Evolutionary conservation across 2,329 filamentous ascomycete genomes (phyloP).

Genomic region (Zymoseptoria pseudotritici): DNA sequence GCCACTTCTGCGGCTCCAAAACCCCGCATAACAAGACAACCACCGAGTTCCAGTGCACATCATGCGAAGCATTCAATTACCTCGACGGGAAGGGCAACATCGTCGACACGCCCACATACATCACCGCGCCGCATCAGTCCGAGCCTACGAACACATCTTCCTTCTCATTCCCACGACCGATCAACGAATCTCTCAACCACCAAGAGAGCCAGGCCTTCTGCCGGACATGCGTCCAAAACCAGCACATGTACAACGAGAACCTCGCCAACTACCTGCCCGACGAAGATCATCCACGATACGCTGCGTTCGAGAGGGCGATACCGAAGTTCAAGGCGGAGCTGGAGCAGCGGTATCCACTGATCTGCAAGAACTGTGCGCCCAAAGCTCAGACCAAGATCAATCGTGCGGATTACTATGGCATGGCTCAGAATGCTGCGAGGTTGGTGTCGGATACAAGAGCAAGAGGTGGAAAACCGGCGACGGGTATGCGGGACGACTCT

Average conservation of each 20-base stretch:
- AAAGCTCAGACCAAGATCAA: constrained; percentile 49
- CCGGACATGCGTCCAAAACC: constrained; percentile 76
- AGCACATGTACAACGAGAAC: constrained; percentile 67
- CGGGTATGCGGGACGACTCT: constrained; percentile 41
- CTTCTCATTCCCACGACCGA: constrained; percentile 22
- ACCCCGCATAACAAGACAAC: constrained; percentile 55
- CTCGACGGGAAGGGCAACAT: constrained; percentile 88
- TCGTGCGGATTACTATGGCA: constrained; percentile 26
- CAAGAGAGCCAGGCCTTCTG: constrained; percentile 53
- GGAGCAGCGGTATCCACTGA: constrained; percentile 79
- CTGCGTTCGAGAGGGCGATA: constrained; percentile 59
- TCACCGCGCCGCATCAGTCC: constrained; percentile 18
- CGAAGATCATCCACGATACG: constrained; percentile 59
- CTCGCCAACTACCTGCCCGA: constrained; percentile 73
- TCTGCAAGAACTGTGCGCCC: constrained; percentile 74
- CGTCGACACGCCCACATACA: constrained; percentile 68
- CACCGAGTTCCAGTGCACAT: constrained; percentile 63
- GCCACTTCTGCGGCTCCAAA: constrained; percentile 76
- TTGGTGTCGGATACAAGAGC: constrained; percentile 60
- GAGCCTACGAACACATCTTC: constrained; percentile 1
- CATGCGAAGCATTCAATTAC: constrained; percentile 82
- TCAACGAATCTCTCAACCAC: constrained; percentile 28
- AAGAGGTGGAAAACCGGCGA: constrained; percentile 29
- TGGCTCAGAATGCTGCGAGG: constrained; percentile 41
- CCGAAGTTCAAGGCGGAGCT: constrained; percentile 64